Evolutionary conservation across 2,329 filamentous ascomycete genomes (phyloP), one percentile per base, ranked within the genome.

Genomic region (Leptosphaerulina australis): DNA sequence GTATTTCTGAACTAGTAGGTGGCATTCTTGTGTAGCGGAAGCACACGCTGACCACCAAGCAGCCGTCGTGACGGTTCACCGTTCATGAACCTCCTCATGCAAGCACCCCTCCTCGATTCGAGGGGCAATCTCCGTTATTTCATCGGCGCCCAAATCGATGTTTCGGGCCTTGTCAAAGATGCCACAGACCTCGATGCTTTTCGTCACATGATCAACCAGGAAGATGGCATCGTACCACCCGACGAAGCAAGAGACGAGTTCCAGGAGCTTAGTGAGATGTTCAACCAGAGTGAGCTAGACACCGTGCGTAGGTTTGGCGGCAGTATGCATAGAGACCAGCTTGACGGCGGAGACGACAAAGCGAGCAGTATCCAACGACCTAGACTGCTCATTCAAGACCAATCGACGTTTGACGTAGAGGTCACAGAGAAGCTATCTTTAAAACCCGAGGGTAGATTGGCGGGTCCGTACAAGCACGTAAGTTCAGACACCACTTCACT

Each of bases 51-150:
- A 63, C n/a, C 20, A 3, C 17, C 11, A 9, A 10, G 43, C 28
- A 83, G 81, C 63, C 82, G 87, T 24, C 83, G 87, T n/a, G 88
- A 91, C 60, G 88, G 88, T 0, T 88, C 86, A 0, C 86, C 87
- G 0, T 91, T 91, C 64, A 86, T 91, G 80, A 91, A 91, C 54
- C 77, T 91, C 2, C 77, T 90, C 18, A 88, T 89, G 84, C 81
- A 83, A n/a, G 84, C 87, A 1, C 88, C 87, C 0, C 74, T 91
- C 0, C 82, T 85, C 56, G 88, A 91, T 63, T 87, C 82, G 34
- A 80, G 82, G 14, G 88, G 88, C 2, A 77, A 78, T 0, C 79
- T 88, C 1, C 80, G 87, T 21, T 91, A 90, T 66, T 85, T 84
- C 62, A 83, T 91, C 45, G 88, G 88, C 18, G 87, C 87, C 0